These are phyloP conservation scores for Fomitopsis pinicola DNA, from an alignment of 1,284 basidiomycete genomes.

Conservation along the genomic window DNA sequence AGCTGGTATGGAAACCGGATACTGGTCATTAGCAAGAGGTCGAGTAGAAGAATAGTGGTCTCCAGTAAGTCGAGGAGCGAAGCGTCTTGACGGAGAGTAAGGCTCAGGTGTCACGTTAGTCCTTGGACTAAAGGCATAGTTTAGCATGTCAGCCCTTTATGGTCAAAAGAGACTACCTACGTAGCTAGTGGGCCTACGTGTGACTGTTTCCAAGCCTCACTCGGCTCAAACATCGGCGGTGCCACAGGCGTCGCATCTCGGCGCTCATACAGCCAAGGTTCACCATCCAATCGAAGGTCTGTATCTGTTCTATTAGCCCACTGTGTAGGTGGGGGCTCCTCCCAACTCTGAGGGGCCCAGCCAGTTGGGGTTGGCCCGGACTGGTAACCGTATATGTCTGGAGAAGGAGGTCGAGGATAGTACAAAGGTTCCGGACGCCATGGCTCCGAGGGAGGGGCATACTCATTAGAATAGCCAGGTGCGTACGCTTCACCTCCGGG, in stretches of 20 bases:
- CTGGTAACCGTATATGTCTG: slow-evolving; percentile 40
- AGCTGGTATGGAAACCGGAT: neutral
- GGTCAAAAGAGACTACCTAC: neutral
- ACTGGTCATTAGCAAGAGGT: neutral
- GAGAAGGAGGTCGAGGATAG: slow-evolving; percentile 46
- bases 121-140: neutral
- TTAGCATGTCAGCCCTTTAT: neutral
- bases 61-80: neutral
- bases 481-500: slow-evolving; percentile 28
- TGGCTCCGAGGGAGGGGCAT: slow-evolving; percentile 34
- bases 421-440: slow-evolving; percentile 31
- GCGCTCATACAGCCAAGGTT: slow-evolving; percentile 23
- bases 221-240: slow-evolving; percentile 65
- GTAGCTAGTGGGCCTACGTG: slow-evolving; percentile 31
- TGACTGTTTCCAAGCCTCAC: slow-evolving; percentile 62
- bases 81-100: neutral
- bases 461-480: slow-evolving; percentile 37
- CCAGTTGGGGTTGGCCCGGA: slow-evolving; percentile 24
- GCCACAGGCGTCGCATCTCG: slow-evolving; percentile 37
- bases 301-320: slow-evolving; percentile 29
- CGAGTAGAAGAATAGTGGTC: slow-evolving; percentile 1
- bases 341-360: slow-evolving; percentile 27
- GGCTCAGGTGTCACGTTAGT: neutral
- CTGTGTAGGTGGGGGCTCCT: slow-evolving; percentile 18
- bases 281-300: slow-evolving; percentile 24